Base-by-base conservation (phyloP, 345 rosid species). In the Dimocarpus longan region DNA sequence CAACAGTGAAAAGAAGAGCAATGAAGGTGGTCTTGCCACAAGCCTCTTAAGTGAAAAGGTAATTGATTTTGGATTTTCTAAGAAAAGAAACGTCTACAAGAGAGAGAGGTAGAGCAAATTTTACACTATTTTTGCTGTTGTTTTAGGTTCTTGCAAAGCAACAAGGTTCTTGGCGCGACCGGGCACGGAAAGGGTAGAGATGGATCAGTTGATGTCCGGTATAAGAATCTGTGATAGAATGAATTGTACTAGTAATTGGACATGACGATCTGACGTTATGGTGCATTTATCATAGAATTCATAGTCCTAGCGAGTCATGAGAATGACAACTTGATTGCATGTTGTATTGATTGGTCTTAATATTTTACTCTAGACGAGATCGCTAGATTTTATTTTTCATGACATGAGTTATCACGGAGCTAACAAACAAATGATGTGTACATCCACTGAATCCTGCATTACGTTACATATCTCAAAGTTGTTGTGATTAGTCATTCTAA, bases 81-180 rank as follows among this genome's bases (percentile, higher is more conserved):
- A 11, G 22, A 60, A 60, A n/a, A 42, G 15, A 64, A 16, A 37
- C 22, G 10, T 3, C 26, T 22, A n/a, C 76, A 5, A 6, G 75
- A 37, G 74, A 81, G 44, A 40, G 71, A 44, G 32, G 48, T 10
- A 39, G 15, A 52, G 16, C 22, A 32, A 42, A 75, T 39, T 67
- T 65, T 43, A 64, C 70, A n/a, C 26, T 26, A 52, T 78, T 32
- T 8, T 62, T 57, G 3, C 6, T 22, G 0, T 48, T 84, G 43
- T 69, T 79, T 62, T 86, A 96, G 99, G 97, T 94, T 40, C 92
- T 93, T 76, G 90, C 92, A 67, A 93, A 91, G 91, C 98, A 95
- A 76, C 92, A 90, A 87, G 96, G 95, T 76, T 93, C 98, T 24
- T 95, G 99, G 99, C 97, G 97, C 71, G 96, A 93, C 84, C 93